Percentiles rank a stretch among this genome's conserved stretches.
Conservation (phyloP, 345 rosid species). For the Hibiscus mutabilis region DNA sequence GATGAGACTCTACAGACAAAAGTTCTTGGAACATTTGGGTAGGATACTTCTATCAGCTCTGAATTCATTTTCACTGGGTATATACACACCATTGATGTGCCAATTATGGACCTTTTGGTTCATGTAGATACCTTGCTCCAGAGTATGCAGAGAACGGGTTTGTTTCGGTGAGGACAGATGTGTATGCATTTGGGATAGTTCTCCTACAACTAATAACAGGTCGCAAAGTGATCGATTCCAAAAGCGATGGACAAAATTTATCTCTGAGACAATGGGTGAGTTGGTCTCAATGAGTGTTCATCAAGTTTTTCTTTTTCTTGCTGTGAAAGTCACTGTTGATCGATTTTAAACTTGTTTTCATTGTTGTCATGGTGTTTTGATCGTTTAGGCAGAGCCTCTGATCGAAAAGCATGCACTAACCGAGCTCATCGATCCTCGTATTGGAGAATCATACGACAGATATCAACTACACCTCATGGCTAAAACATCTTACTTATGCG, state of each 20-base stretch:
- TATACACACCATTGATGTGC: neutral
- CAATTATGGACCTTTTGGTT: constrained; percentile 4
- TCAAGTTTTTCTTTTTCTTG: neutral
- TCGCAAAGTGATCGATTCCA: constrained; percentile 28
- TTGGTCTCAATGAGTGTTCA: neutral
- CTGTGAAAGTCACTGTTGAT: neutral
- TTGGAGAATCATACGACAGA: constrained; percentile 33
- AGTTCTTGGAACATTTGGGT: constrained; percentile 63
- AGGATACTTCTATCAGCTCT: neutral
- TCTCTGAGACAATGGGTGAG: constrained; percentile 57
- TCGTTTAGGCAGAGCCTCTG: constrained; percentile 46
- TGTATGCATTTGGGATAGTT: constrained; percentile 54
- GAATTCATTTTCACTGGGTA: neutral
- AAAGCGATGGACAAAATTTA: constrained; percentile 23
- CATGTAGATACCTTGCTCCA: constrained; percentile 52
- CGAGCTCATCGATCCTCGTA: constrained; percentile 39
- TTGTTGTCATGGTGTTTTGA: constrained; percentile 18
- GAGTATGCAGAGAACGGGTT: constrained; percentile 54
- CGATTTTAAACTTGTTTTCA: neutral
- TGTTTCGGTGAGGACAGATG: constrained; percentile 57
- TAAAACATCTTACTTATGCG: constrained; percentile 33
- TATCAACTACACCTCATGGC: constrained; percentile 38
- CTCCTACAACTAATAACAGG: constrained; percentile 54
- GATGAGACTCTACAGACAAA: constrained; percentile 45
- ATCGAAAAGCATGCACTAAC: constrained; percentile 40